Evolutionary conservation across 345 rosid species (phyloP).

Genomic region (Eucalyptus microcorys): DNA sequence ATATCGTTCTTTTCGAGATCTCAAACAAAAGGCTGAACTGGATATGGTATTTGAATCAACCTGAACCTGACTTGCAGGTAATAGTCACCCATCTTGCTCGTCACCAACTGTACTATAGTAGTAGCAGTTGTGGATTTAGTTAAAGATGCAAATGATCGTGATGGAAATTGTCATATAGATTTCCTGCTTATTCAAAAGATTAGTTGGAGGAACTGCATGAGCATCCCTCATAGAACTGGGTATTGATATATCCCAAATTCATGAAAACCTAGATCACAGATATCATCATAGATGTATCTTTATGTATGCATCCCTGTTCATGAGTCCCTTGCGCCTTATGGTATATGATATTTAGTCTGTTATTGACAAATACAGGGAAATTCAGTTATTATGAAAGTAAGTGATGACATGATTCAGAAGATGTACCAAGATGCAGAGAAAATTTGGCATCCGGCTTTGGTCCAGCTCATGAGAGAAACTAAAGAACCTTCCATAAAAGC

Average conservation of each 20-base stretch:
- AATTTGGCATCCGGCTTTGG: constrained; percentile 47
- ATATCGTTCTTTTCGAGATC: constrained; percentile 42
- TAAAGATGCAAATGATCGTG: neutral
- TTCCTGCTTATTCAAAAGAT: neutral
- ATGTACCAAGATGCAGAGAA: constrained; percentile 53
- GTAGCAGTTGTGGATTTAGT: neutral
- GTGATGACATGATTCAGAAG: constrained; percentile 23
- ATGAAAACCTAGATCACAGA: no score
- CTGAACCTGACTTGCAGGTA: constrained; percentile 56
- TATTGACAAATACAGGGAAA: constrained; percentile 13
- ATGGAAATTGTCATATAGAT: neutral
- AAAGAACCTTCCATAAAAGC: constrained; percentile 55
- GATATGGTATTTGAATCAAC: constrained; percentile 65
- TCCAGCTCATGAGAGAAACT: constrained; percentile 43
- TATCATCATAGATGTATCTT: neutral
- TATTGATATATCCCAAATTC: neutral
- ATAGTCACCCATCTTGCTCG: neutral
- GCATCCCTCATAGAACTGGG: neutral
- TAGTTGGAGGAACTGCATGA: neutral
- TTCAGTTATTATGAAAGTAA: constrained; percentile 51
- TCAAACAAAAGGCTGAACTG: constrained; percentile 45
- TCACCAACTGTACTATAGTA: neutral
- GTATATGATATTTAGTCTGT: neutral
- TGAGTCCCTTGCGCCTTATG: neutral
- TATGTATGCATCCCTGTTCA: neutral